These are phyloP conservation scores for Mycena crocata DNA, from an alignment of 768 basidiomycete species.

Conservation along the genomic window DNA sequence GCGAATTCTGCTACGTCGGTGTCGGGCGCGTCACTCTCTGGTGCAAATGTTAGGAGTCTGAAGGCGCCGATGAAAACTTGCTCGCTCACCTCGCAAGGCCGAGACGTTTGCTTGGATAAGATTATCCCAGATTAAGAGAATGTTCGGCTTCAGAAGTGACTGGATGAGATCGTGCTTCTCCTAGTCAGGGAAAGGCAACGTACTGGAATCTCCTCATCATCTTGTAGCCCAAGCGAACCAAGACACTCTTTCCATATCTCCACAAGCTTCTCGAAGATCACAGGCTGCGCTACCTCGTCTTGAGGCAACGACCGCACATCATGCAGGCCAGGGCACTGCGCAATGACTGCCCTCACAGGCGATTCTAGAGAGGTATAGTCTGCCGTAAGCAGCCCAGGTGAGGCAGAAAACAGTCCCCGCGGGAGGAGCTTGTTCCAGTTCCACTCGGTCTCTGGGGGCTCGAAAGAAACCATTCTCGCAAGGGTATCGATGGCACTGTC, in stretches of 20 bases:
- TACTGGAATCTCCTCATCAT: conserved; percentile 62
- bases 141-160: conserved; percentile 39
- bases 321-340: conserved; percentile 61
- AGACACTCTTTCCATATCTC: conserved; percentile 64
- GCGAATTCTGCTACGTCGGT: conserved; percentile 52
- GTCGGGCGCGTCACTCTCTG: conserved; percentile 58
- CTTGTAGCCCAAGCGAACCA: conserved; percentile 56
- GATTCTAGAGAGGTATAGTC: conserved; percentile 61
- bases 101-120: conserved; percentile 63
- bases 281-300: conserved; percentile 65
- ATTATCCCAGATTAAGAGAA: conserved; percentile 68
- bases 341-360: conserved; percentile 63
- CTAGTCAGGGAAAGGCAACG: conserved; percentile 39
- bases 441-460: conserved; percentile 54
- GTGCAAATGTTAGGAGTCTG: conserved; percentile 10
- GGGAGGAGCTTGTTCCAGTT: conserved; percentile 62
- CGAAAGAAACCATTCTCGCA: conserved; percentile 61
- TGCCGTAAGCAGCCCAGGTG: conserved; percentile 64
- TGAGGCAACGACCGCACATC: conserved; percentile 69
- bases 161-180: not conserved
- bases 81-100: conserved; percentile 55
- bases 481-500: conserved; percentile 62
- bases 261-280: conserved; percentile 64
- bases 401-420: conserved; percentile 63
- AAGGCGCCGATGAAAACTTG: not conserved